Conservation (phyloP, 1,284 basidiomycete genomes). For the Entoloma clypeatum region DNA sequence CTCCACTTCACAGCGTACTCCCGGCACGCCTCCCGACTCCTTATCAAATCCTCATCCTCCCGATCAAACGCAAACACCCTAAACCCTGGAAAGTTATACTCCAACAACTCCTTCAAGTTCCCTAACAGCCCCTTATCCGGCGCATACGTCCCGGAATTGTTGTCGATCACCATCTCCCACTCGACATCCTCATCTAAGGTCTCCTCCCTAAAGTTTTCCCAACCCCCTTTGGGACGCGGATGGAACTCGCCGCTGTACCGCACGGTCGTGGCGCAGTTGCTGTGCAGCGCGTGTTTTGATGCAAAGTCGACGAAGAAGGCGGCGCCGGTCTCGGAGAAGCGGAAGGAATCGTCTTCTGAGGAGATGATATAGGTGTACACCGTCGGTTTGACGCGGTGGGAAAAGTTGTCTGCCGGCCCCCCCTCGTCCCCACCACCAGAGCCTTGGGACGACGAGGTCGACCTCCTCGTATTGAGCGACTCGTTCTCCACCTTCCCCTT, state of each 20-base stretch:
- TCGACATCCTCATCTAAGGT: constrained; percentile 47
- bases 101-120: constrained; percentile 50
- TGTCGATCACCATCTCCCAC: constrained; percentile 77
- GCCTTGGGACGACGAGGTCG: not conserved
- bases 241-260: constrained; percentile 77
- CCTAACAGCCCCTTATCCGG: constrained; percentile 58
- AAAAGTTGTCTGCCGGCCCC: too few relatives aligned
- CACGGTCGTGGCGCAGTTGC: constrained; percentile 52
- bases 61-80: constrained; percentile 51
- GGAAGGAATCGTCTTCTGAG: constrained; percentile 63
- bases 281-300: constrained; percentile 64
- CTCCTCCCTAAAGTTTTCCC: constrained; percentile 57
- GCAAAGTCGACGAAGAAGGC: constrained; percentile 79
- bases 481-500: constrained; percentile 34
- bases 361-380: constrained; percentile 77
- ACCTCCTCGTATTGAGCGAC: not conserved
- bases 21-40: constrained; percentile 62
- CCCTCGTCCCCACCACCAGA: constrained; percentile 8
- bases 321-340: constrained; percentile 77
- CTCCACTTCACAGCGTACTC: constrained; percentile 56
- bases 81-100: constrained; percentile 69
- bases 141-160: constrained; percentile 73
- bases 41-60: constrained; percentile 53
- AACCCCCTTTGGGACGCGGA: constrained; percentile 65
- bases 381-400: constrained; percentile 66